These are phyloP conservation scores for Microcera coccophila DNA, from an alignment of 2,329 filamentous ascomycete genomes.

Conservation along the genomic window DNA sequence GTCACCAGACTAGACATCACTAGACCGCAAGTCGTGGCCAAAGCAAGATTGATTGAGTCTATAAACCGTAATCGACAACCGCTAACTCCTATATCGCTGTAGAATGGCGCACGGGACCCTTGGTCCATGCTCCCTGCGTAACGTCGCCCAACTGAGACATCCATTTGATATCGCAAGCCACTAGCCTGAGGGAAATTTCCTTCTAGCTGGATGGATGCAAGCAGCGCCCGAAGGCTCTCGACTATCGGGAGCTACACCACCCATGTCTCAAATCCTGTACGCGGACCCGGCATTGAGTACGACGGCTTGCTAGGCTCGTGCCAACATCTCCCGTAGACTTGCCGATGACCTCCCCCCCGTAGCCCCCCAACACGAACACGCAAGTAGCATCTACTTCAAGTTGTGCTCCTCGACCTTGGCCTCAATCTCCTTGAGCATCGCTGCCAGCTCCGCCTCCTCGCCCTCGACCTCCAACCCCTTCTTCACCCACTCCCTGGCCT, in stretches of 20 bases:
- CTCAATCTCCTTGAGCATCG: conserved; percentile 61
- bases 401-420: conserved; percentile 30
- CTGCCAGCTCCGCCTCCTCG: conserved; percentile 59
- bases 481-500: conserved; percentile 75
- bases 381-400: background rate
- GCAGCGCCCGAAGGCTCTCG: background rate
- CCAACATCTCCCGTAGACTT: background rate
- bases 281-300: background rate
- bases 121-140: background rate
- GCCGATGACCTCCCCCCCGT: background rate
- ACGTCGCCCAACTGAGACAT: background rate
- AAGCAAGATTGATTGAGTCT: too few species aligned
- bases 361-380: background rate
- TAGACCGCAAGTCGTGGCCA: too few species aligned
- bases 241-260: background rate
- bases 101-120: background rate
- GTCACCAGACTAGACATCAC: too few species aligned
- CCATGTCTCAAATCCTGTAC: background rate
- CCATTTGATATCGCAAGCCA: background rate
- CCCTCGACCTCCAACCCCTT: conserved; percentile 80
- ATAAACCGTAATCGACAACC: background rate
- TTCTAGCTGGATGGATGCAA: background rate
- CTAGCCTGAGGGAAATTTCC: background rate
- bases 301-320: background rate
- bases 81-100: background rate